These are phyloP conservation scores for Colletotrichum euphorbiae DNA, from an alignment of 2,329 filamentous ascomycete species.

Conservation along the genomic window DNA sequence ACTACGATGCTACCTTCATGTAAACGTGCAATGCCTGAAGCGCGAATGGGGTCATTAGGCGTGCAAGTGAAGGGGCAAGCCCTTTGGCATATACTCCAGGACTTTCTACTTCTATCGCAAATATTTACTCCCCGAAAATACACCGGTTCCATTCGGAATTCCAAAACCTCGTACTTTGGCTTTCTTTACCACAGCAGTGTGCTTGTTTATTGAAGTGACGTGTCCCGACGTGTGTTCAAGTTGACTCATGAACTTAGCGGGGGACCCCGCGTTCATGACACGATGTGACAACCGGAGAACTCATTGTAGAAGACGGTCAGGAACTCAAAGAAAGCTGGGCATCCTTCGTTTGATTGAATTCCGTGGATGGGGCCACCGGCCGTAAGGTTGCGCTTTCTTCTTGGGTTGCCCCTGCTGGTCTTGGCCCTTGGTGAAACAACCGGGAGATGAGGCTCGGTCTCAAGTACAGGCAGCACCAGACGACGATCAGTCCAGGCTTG, in stretches of 20 bases:
- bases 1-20: constrained; percentile 47
- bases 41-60: neutral
- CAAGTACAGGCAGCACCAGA: constrained; percentile 4
- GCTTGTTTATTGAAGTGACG: too few species aligned
- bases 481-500: neutral
- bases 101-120: neutral
- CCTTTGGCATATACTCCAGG: neutral
- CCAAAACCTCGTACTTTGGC: neutral
- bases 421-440: constrained; percentile 12
- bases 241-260: too few species aligned
- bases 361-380: too few species aligned
- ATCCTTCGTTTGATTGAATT: neutral
- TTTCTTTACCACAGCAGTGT: neutral
- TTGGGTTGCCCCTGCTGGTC: constrained; percentile 9
- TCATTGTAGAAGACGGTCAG: too few species aligned
- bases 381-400: too few species aligned
- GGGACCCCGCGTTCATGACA: neutral
- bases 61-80: neutral
- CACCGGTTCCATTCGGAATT: neutral
- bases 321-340: constrained; percentile 3
- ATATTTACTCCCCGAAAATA: constrained; percentile 24
- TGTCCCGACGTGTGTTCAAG: neutral
- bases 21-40: constrained; percentile 12
- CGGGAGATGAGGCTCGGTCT: constrained; percentile 21
- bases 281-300: neutral